Evolutionary conservation across 2,329 filamentous ascomycete genomes (phyloP), one percentile per base, ranked within the genome.

Genomic region (Zymoseptoria pseudotritici): DNA sequence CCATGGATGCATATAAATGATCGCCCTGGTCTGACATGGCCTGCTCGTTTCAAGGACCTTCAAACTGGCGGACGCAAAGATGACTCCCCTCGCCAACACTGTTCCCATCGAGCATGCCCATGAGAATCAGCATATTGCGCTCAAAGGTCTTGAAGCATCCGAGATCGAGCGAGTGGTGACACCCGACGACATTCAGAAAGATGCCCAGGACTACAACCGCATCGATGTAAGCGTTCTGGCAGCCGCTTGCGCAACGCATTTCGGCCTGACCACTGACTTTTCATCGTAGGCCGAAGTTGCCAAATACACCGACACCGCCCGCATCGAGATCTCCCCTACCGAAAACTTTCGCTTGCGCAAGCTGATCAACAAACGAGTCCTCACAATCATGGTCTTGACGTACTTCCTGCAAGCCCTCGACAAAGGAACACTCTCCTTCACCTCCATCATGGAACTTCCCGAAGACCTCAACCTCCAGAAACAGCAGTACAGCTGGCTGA

Each of bases 371-470:
- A 80, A 78, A 62, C 82, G 87, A 31, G 82, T 91, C 2, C 75
- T 92, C 51, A 74, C 80, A 2, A 78, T 91, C 71, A 91, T 91
- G 88, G 81, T 91, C 59, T 72, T 81, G 54, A 89, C 87, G 0
- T 90, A 91, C 73, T 89, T 91, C 69, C 74, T 90, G 21, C 88
- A 89, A 69, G 82, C 84, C 53, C 78, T 88, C 53, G 86, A 88
- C 72, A 88, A 88, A 72, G 85, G 84, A 24, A 88, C 85, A 0
- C 75, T 88, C 68, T 83, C 80, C 1, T 87, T 80, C 66, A 75
- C 83, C 8, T 82, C 82, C 52, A 86, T 87, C 69, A 86, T 87
- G 84, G 82, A 82, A 26, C 77, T 87, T 54, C 74, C 75, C 9
- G 63, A 73, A 4, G 77, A 80, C 61, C 66, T 80, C 0, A 63